These are phyloP conservation scores for Tanacetum coccineum DNA, from an alignment of 129 eudicot genomes.

Conservation along the genomic window DNA sequence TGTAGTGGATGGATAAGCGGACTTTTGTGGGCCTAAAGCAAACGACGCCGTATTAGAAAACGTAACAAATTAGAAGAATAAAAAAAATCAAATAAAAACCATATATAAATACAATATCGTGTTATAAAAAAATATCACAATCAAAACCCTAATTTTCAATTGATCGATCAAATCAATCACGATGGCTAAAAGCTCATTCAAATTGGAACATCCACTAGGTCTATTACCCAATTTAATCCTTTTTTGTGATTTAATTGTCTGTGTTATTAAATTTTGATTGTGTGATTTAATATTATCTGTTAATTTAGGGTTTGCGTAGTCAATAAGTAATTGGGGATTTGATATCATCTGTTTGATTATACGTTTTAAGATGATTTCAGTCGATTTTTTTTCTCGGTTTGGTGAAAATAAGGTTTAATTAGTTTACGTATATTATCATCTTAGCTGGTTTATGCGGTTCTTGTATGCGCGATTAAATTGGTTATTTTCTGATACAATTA, in stretches of 20 bases:
- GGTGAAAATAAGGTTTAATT: too few relatives aligned
- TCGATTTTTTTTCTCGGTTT: too few relatives aligned
- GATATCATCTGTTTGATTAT: too few relatives aligned
- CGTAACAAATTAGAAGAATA: constrained; percentile 23
- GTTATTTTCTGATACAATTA: too few relatives aligned
- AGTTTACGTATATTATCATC: too few relatives aligned
- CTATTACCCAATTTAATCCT: background rate
- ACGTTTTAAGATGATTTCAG: too few relatives aligned
- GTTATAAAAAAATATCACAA: too few relatives aligned
- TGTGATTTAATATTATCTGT: constrained; percentile 8
- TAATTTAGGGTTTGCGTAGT: background rate
- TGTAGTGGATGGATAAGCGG: background rate
- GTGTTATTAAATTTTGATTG: too few relatives aligned
- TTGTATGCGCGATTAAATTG: too few relatives aligned
- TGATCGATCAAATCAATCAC: constrained; percentile 14
- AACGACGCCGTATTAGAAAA: background rate
- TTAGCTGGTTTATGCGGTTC: too few relatives aligned
- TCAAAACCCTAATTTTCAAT: constrained; percentile 26
- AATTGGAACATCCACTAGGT: constrained; percentile 91
- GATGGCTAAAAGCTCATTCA: constrained; percentile 91
- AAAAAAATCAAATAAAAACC: background rate
- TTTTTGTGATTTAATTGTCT: constrained; percentile 3
- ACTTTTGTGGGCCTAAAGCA: constrained; percentile 11
- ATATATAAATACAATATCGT: too few relatives aligned
- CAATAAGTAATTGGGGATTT: too few relatives aligned